Conservation (phyloP, 352 stramenopile species). For the Phytophthora crassamura region DNA sequence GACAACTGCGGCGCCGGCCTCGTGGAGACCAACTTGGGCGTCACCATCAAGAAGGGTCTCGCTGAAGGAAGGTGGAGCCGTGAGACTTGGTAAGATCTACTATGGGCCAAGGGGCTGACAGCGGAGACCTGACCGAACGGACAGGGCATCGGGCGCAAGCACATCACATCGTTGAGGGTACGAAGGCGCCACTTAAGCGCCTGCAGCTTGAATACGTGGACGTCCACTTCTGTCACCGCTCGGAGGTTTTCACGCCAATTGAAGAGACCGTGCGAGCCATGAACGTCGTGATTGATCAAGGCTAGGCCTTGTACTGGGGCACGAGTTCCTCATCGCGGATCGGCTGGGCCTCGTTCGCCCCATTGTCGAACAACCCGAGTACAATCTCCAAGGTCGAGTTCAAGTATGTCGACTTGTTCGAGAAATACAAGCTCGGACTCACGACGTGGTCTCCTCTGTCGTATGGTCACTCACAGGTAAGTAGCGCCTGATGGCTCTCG, state of each 20-base stretch:
- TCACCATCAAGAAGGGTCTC: constrained; percentile 42
- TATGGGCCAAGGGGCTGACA: constrained; percentile 24
- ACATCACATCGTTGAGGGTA: constrained; percentile 61
- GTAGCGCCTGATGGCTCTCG: constrained; percentile 47
- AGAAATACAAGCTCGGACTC: constrained; percentile 62
- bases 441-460: too few relatives aligned
- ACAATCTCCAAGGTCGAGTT: constrained; percentile 63
- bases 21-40: constrained; percentile 39
- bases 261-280: constrained; percentile 61
- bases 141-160: constrained; percentile 46
- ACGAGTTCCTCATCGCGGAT: constrained; percentile 58
- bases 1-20: constrained; percentile 48
- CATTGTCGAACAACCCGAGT: constrained; percentile 58
- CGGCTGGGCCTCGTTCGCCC: constrained; percentile 35
- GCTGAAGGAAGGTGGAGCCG: constrained; percentile 29
- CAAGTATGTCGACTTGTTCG: constrained; percentile 60
- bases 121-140: constrained; percentile 31
- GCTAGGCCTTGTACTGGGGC: constrained; percentile 60
- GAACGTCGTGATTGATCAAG: constrained; percentile 49
- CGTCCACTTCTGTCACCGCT: constrained; percentile 44
- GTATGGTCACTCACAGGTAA: constrained; percentile 71
- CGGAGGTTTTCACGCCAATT: constrained; percentile 43
- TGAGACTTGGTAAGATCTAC: constrained; percentile 58
- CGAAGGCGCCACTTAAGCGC: constrained; percentile 40
- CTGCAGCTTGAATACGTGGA: constrained; percentile 49